Conservation (phyloP, 1,139 yeast genomes). For the Lizanozyma gosingica region DNA sequence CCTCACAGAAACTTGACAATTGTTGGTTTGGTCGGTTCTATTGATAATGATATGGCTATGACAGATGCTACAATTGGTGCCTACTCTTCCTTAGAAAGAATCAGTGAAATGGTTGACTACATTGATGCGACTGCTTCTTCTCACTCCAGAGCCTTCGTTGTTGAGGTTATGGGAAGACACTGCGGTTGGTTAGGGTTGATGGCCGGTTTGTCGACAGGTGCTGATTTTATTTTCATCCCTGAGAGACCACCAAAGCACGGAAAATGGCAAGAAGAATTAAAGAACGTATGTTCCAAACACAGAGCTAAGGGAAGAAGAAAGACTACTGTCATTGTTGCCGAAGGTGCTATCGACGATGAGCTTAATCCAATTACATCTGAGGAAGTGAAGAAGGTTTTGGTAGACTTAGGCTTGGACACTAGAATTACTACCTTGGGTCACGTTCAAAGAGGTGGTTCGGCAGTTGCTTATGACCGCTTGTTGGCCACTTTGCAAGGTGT, state of each 20-base stretch:
- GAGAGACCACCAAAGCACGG: conserved; percentile 69
- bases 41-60: conserved; percentile 94
- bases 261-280: conserved; percentile 73
- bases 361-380: conserved; percentile 73
- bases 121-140: conserved; percentile 96
- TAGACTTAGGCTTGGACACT: conserved; percentile 81
- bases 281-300: conserved; percentile 62
- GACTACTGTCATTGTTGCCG: conserved; percentile 93
- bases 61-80: conserved; percentile 98
- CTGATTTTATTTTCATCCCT: conserved; percentile 89
- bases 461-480: conserved; percentile 87
- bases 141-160: conserved; percentile 94
- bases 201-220: conserved; percentile 95
- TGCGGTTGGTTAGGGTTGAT: conserved; percentile 98
- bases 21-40: conserved; percentile 93
- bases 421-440: conserved; percentile 94
- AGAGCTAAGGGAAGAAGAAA: conserved; percentile 84
- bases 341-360: conserved; percentile 87
- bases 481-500: conserved; percentile 95
- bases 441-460: conserved; percentile 97
- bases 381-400: conserved; percentile 73
- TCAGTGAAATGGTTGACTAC: conserved; percentile 87
- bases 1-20: conserved; percentile 72
- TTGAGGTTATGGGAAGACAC: conserved; percentile 98
- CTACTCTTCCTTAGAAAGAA: conserved; percentile 85